phyloP scores from a whole-genome alignment of 2,329 filamentous ascomycete species.

The Pyricularia grisea region DNA sequence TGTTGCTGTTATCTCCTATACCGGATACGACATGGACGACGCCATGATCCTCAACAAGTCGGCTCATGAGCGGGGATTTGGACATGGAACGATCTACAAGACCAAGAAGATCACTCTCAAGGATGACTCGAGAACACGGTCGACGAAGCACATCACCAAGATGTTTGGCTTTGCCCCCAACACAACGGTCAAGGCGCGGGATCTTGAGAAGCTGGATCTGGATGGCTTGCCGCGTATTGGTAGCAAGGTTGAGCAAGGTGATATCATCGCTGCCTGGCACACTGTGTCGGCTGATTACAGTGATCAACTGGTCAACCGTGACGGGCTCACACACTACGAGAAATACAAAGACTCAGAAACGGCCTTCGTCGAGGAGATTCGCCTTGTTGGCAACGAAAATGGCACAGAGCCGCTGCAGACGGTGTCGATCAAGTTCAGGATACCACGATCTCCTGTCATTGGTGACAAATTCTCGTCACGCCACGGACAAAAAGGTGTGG shows the following conservation, averaged over 20 bases:
- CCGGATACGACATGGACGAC: slow-evolving; percentile 99
- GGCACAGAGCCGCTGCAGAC: slow-evolving; percentile 78
- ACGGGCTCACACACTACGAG: slow-evolving; percentile 77
- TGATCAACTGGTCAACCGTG: slow-evolving; percentile 73
- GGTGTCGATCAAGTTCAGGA: slow-evolving; percentile 84
- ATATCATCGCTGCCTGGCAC: slow-evolving; percentile 83
- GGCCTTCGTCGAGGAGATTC: slow-evolving; percentile 86
- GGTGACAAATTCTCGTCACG: slow-evolving; percentile 99
- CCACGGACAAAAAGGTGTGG: slow-evolving; percentile 96
- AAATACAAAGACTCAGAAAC: slow-evolving; percentile 91
- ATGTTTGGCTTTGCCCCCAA: slow-evolving; percentile 87
- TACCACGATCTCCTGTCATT: slow-evolving; percentile 84
- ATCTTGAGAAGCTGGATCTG: slow-evolving; percentile 66
- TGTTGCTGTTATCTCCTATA: slow-evolving; percentile 97
- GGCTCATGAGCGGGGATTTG: slow-evolving; percentile 89
- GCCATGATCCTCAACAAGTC: slow-evolving; percentile 99
- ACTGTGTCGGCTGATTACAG: slow-evolving; percentile 73
- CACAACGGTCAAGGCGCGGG: slow-evolving; percentile 59
- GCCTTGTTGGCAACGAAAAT: slow-evolving; percentile 76
- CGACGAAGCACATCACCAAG: slow-evolving; percentile 62
- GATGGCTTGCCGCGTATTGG: slow-evolving; percentile 83
- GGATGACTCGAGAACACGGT: slow-evolving; percentile 62
- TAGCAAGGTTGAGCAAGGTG: slow-evolving; percentile 66
- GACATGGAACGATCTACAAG: slow-evolving; percentile 95
- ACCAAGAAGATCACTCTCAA: slow-evolving; percentile 85